Evolutionary conservation across 176 grass and related monocot species (phyloP), one percentile per base, ranked within the genome.

Genomic region (Hsuehochloa calcarea): DNA sequence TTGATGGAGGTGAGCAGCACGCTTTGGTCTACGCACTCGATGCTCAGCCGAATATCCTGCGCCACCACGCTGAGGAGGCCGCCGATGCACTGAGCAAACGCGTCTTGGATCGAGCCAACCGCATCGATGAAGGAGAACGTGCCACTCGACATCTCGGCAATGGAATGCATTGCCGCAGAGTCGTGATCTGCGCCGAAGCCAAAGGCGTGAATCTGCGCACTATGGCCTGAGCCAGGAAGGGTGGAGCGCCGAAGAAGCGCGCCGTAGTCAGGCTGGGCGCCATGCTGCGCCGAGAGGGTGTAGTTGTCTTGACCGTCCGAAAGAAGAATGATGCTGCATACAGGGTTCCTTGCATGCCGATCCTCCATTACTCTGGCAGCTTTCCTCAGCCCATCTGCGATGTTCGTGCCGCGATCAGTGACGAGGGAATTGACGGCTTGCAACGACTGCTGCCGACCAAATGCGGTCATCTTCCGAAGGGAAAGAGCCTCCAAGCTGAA

Each of bases 111-210:
- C 10, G 86, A 74, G 25, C 67, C 80, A 66, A 80, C 86, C 5
- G 15, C 45, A 46, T 97, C 90, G 55, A 97, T 89, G 55, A 90
- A 92, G 0, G 94, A 97, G 86, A 97, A 94, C 5, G 92, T 97
- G 70, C 94, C 90, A n/a, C 62, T 20, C 29, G 94, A 89, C 46
- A 73, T 60, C 67, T 92, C 83, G 8, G 94, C 74, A 2, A 94
- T 72, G 29, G 60, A 23, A 44, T 92, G 88, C 94, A 94, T 83
- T 37, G 86, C 80, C 27, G 22, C 22, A 0, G 94, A 68, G 80
- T 97, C 90, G 23, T 97, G 92, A 62, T 94, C 92, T 0, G 62
- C 8, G 54, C 94, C 94, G 68, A 94, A 92, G 50, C 94, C 94
- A 46, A 97, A 94, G 65, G 90, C 56, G 75, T 97, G 89, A 35